Base-by-base conservation (phyloP, 352 stramenopile genomes). In the Phytophthora capsici region DNA sequence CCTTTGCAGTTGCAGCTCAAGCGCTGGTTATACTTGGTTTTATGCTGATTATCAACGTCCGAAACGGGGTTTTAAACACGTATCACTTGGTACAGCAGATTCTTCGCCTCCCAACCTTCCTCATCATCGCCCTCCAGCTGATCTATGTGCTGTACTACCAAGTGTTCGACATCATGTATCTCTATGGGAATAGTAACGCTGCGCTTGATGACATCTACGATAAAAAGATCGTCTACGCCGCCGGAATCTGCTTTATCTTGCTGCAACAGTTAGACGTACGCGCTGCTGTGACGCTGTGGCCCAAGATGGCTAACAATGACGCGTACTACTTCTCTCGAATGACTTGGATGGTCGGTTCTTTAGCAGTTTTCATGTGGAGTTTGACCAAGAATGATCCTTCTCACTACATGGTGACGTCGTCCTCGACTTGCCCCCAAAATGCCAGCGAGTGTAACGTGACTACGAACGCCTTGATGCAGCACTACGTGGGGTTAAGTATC, bases 61-160 rank as follows among this genome's bases (percentile, higher is more conserved):
- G 48, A 20, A 80, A 80, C 32, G 71, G 63, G 1, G 30, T 57
- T 0, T 34, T 74, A 16, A 61, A 57, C 25, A 75, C 68, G 8
- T 74, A 72, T 50, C 68, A 80, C 23, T 47, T 80, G 22, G 60
- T 80, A 13, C 62, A 74, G 3, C 72, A 80, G 50, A 32, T 77
- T 10, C 40, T 80, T 8, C 59, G 72, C 19, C 61, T 80, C 8
- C 68, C 72, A 17, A 75, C 64, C 23, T 77, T 77, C 50, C 72
- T 41, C 47, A 75, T 80, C 60, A 77, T 80, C 17, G 70, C 68
- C 16, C 51, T 77, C 9, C 59, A 80, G 36, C 36, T 80, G 17
- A 34, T 80, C 12, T 80, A 77, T 57, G 68, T 80, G 52, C 36
- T 77, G 37, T 80, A 80, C 68, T 80, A 72, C 53, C 72, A 80